phyloP scores from a whole-genome alignment of 164 flowering plant species.

The Aristolochia californica region DNA sequence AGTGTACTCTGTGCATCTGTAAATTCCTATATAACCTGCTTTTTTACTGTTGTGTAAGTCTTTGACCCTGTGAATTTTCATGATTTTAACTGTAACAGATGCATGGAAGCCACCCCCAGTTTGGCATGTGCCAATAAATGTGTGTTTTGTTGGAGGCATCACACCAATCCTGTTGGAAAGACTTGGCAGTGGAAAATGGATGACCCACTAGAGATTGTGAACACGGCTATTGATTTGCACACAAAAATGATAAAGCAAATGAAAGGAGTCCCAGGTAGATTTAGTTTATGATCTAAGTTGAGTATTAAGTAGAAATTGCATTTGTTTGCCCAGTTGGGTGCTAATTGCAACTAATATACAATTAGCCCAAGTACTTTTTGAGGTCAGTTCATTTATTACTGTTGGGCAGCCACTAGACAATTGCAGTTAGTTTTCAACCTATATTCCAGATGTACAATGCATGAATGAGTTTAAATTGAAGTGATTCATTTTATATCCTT shows the following conservation, averaged over 20 bases:
- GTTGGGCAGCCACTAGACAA: too few relatives aligned
- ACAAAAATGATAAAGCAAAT: constrained; percentile 91
- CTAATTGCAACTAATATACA: too few relatives aligned
- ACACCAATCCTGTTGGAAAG: constrained; percentile 96
- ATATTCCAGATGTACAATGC: too few relatives aligned
- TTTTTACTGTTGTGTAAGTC: background rate
- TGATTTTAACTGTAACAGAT: constrained; percentile 37
- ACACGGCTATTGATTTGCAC: constrained; percentile 79
- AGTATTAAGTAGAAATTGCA: background rate
- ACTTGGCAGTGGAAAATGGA: constrained; percentile 99
- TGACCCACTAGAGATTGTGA: constrained; percentile 79
- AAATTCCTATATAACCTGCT: background rate
- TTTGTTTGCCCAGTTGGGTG: background rate
- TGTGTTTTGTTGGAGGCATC: constrained; percentile 99
- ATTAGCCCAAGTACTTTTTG: too few relatives aligned
- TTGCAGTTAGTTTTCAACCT: too few relatives aligned
- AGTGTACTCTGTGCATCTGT: too few relatives aligned
- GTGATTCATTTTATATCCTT: too few relatives aligned
- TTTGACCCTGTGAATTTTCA: background rate
- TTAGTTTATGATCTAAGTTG: background rate
- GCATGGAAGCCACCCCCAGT: constrained; percentile 99
- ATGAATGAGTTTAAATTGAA: too few relatives aligned
- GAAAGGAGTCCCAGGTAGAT: constrained; percentile 96
- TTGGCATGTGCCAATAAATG: constrained; percentile 99
- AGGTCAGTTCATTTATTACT: too few relatives aligned